Percentiles rank a stretch among this genome's conserved stretches.
Evolutionary conservation across 164 flowering plant species (phyloP).

Genomic region (Umbilicus rupestris): DNA sequence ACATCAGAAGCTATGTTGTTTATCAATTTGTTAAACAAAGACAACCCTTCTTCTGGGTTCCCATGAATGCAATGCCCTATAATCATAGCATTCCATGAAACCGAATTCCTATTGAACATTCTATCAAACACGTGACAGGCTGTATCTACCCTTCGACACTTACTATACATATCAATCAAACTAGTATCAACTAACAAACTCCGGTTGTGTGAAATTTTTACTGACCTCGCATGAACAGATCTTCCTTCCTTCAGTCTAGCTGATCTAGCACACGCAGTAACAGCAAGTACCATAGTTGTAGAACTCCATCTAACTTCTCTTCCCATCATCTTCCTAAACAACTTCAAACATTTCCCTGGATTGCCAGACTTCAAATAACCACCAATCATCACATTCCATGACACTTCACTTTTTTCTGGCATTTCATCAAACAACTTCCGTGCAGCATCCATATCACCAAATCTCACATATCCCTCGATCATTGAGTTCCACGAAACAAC

Average conservation of each 20-base stretch:
- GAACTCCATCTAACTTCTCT: constrained; percentile 25
- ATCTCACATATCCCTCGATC: constrained; percentile 25
- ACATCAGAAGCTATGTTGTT: constrained; percentile 4
- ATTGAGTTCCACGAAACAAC: constrained; percentile 59
- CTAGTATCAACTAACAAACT: constrained; percentile 43
- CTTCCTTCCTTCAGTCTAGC: constrained; percentile 58
- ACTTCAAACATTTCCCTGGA: constrained; percentile 51
- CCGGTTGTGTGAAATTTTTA: constrained; percentile 17
- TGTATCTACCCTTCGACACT: constrained; percentile 33
- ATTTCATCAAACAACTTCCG: constrained; percentile 45
- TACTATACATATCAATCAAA: constrained; percentile 66
- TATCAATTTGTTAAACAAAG: constrained; percentile 37
- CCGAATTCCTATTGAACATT: constrained; percentile 35
- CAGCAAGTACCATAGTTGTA: constrained; percentile 38
- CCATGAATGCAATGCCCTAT: constrained; percentile 68
- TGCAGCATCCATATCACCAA: constrained; percentile 32
- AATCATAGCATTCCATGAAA: constrained; percentile 75
- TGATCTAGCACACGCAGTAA: constrained; percentile 56
- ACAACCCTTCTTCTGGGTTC: constrained; percentile 45
- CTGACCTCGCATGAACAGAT: constrained; percentile 51
- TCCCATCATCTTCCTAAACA: constrained; percentile 50
- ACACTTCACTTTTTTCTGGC: constrained; percentile 47
- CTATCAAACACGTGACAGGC: constrained; percentile 44
- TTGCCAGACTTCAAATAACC: constrained; percentile 43
- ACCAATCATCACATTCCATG: constrained; percentile 60